Conservation (phyloP, 2,329 filamentous ascomycete genomes). For the Fusarium phyllophilum region DNA sequence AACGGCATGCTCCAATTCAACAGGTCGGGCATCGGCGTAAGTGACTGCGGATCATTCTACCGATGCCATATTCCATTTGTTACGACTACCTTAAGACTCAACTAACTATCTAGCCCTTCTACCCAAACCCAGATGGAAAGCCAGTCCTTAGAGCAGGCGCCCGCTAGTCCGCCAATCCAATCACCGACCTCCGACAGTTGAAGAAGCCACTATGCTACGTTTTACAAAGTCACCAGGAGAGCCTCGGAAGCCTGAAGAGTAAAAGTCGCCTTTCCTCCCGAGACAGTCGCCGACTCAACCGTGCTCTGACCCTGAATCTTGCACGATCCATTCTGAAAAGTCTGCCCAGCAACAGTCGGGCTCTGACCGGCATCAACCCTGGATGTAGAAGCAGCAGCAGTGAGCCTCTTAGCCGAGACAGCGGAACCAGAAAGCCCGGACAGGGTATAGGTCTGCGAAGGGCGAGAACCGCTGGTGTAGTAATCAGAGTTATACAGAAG, state of each 20-base stretch:
- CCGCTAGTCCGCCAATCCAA: rapidly evolving
- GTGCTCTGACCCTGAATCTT: not conserved
- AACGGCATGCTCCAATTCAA: not conserved
- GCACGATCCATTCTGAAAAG: not conserved
- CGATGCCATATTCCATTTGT: not conserved
- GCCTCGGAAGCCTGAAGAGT: not conserved
- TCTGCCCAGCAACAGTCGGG: not conserved
- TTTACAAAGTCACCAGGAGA: not conserved
- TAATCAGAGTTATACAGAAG: not conserved
- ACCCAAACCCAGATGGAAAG: rapidly evolving
- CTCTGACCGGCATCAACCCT: not conserved
- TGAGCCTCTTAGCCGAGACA: not conserved
- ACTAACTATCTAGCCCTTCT: rapidly evolving
- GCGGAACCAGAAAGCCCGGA: rapidly evolving
- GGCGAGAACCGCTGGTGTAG: not conserved
- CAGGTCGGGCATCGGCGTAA: not conserved
- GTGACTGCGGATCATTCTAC: rapidly evolving
- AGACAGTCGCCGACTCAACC: not conserved
- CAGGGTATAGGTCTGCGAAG: not conserved
- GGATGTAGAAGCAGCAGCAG: not conserved
- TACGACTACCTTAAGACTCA: too few relatives aligned
- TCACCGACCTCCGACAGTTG: not conserved
- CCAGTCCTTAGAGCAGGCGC: too few relatives aligned
- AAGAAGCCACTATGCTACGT: rapidly evolving
- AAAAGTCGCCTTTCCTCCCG: not conserved